Evolutionary conservation across 2,329 filamentous ascomycete genomes (phyloP).

Genomic region (Metarhizium brunneum): DNA sequence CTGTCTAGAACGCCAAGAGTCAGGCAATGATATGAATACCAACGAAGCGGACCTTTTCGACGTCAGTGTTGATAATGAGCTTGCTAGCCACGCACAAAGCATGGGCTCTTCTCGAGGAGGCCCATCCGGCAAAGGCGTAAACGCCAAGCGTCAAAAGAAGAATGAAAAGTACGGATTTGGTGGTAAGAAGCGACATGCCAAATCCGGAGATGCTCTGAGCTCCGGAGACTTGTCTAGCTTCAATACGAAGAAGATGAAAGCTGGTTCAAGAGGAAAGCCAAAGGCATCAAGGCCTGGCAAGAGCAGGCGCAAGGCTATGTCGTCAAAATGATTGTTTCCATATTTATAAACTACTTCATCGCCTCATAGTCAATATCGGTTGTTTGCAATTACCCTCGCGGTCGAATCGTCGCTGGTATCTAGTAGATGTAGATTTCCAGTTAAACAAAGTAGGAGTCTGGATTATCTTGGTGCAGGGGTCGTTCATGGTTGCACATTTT

Average conservation of each 20-base stretch:
- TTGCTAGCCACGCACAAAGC: constrained; percentile 29
- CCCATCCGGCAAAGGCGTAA: constrained; percentile 24
- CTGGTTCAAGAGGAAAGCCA: constrained; percentile 24
- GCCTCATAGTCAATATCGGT: not conserved
- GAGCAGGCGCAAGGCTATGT: constrained; percentile 37
- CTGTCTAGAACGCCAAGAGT: constrained; percentile 71
- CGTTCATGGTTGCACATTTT: not conserved
- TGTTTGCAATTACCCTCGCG: not conserved
- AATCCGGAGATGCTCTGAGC: constrained; percentile 82
- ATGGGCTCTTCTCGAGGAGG: constrained; percentile 26
- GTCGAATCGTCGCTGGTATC: not conserved
- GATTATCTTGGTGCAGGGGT: not conserved
- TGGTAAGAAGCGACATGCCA: constrained; percentile 84
- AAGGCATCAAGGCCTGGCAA: constrained; percentile 41
- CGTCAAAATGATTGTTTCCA: constrained; percentile 12
- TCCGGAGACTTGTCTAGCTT: constrained; percentile 75
- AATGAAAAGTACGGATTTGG: constrained; percentile 92
- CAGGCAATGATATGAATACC: constrained; percentile 48
- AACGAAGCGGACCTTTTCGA: constrained; percentile 88
- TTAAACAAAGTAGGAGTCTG: not conserved
- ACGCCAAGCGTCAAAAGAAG: constrained; percentile 82
- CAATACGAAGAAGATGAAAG: constrained; percentile 78
- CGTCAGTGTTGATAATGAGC: constrained; percentile 67
- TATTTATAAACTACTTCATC: not conserved
- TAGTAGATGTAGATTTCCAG: not conserved